Percentiles rank a stretch among this genome's conserved stretches.
phyloP scores from a whole-genome alignment of 176 grass and related monocot genomes.

The Areca catechu region DNA sequence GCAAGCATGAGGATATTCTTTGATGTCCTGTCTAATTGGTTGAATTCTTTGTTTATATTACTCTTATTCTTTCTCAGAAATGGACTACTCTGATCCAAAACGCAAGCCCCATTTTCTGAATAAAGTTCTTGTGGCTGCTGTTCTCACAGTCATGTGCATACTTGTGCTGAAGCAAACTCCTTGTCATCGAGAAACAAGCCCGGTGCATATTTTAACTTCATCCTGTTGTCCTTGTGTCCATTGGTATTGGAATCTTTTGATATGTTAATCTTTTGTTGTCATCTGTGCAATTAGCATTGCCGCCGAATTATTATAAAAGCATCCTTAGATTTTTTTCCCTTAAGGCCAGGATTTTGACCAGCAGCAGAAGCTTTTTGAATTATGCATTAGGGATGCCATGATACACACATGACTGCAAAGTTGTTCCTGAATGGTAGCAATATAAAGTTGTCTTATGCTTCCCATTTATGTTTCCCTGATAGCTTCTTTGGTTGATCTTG shows the following conservation, averaged over 20 bases:
- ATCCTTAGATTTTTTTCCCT: too few species aligned
- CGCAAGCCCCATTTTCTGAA: conserved; percentile 50
- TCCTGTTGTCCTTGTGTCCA: neutral
- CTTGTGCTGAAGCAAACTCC: conserved; percentile 76
- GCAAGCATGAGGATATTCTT: conserved; percentile 1
- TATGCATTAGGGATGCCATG: too few species aligned
- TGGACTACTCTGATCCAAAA: conserved; percentile 82
- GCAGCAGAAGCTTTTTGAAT: too few species aligned
- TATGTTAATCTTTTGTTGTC: too few species aligned
- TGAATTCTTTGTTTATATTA: neutral
- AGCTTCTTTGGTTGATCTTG: conserved; percentile 8
- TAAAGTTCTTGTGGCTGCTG: conserved; percentile 52
- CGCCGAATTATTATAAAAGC: too few species aligned
- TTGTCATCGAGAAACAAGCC: conserved; percentile 40
- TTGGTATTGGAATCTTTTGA: too few species aligned
- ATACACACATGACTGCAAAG: too few species aligned
- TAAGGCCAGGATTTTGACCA: too few species aligned
- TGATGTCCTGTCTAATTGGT: neutral
- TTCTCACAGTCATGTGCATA: conserved; percentile 72
- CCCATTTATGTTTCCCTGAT: neutral
- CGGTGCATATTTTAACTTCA: conserved; percentile 27
- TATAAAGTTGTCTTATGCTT: too few species aligned
- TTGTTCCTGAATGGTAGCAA: too few species aligned
- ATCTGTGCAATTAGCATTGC: too few species aligned
- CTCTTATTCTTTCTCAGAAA: conserved; percentile 32